Percentiles rank a stretch among this genome's conserved stretches.
Conservation (phyloP, 352 stramenopile species). For the Pythium brachiatum region DNA sequence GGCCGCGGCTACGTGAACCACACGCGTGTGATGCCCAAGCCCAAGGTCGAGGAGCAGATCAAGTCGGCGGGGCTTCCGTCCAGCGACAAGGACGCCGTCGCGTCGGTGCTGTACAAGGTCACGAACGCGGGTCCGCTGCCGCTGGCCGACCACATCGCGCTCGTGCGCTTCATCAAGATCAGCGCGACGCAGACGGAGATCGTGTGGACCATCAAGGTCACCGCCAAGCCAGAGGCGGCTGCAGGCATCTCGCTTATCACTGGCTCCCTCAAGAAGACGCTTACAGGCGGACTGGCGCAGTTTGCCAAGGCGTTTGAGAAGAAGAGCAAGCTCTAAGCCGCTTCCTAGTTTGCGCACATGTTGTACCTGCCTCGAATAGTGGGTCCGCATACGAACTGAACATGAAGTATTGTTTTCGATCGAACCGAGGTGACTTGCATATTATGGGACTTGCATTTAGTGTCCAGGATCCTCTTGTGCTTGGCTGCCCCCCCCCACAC, state of each 20-base stretch:
- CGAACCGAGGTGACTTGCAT: no score
- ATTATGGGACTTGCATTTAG: no score
- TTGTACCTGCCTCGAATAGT: no score
- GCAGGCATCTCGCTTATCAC: background rate
- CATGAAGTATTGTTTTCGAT: no score
- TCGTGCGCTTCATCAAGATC: slow-evolving; percentile 13
- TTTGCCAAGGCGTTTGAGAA: slow-evolving; percentile 3
- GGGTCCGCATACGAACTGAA: no score
- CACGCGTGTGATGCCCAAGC: slow-evolving; percentile 4
- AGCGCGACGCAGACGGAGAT: slow-evolving; percentile 4
- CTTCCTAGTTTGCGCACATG: no score
- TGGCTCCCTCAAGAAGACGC: background rate
- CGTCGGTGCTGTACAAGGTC: slow-evolving; percentile 13
- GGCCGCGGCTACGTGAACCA: slow-evolving; percentile 11
- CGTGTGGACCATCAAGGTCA: slow-evolving; percentile 20
- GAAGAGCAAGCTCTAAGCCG: background rate
- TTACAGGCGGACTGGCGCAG: background rate
- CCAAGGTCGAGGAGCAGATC: slow-evolving; percentile 16
- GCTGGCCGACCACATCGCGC: slow-evolving; percentile 7
- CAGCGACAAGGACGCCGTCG: background rate
- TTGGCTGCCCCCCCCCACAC: no score
- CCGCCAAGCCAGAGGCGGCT: background rate
- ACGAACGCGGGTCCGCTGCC: background rate
- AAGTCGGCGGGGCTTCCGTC: slow-evolving; percentile 4
- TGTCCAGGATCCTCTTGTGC: no score